Conservation (phyloP, 148 eudicot genomes). For the Silene conica region DNA sequence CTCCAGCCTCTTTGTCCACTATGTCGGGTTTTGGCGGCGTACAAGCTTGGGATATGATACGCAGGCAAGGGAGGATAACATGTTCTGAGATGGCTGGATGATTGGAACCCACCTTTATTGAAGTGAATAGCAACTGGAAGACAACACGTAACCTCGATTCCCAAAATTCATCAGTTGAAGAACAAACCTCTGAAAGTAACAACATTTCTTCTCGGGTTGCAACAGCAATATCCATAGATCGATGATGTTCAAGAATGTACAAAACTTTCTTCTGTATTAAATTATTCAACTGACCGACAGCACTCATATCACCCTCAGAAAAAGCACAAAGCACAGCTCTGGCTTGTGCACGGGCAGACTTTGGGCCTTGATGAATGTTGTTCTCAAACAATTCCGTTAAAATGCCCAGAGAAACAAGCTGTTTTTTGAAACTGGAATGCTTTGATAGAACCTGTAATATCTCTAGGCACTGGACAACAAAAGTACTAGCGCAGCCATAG, state of each 20-base stretch:
- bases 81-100: slow-evolving; percentile 99
- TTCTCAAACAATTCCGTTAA: slow-evolving; percentile 95
- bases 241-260: slow-evolving; percentile 98
- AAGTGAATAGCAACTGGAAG: slow-evolving; percentile 86
- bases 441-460: slow-evolving; percentile 87
- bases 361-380: slow-evolving; percentile 96
- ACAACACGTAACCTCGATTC: slow-evolving; percentile 94
- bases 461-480: slow-evolving; percentile 94
- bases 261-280: slow-evolving; percentile 86
- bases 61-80: slow-evolving; percentile 95
- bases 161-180: slow-evolving; percentile 97
- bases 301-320: slow-evolving; percentile 87
- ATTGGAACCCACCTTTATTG: slow-evolving; percentile 87
- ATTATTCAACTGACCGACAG: slow-evolving; percentile 84
- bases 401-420: slow-evolving; percentile 87
- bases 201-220: slow-evolving; percentile 91
- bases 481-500: slow-evolving; percentile 96
- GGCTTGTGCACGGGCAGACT: slow-evolving; percentile 91
- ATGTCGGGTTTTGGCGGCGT: slow-evolving; percentile 97
- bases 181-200: slow-evolving; percentile 92
- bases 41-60: slow-evolving; percentile 93
- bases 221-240: slow-evolving; percentile 95
- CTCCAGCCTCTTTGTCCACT: slow-evolving; percentile 58
- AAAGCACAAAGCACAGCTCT: slow-evolving; percentile 97
- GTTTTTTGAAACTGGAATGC: slow-evolving; percentile 86